Conservation (phyloP, 129 eudicot species). For the Ambrosia artemisiifolia region DNA sequence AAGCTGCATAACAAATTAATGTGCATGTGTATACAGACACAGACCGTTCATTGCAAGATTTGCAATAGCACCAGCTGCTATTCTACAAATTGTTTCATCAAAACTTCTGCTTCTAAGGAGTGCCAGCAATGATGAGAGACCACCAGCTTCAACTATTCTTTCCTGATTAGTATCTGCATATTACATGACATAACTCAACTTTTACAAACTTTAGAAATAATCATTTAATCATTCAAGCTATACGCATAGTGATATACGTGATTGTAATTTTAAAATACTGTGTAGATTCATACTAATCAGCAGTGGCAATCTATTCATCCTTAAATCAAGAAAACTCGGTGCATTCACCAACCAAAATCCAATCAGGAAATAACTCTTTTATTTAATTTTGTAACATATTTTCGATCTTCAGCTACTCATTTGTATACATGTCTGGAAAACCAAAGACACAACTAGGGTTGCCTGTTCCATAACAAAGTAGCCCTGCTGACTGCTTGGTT, state of each 20-base stretch:
- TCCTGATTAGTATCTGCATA: conserved; percentile 86
- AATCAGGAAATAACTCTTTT: not conserved
- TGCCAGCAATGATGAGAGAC: conserved; percentile 81
- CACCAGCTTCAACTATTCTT: conserved; percentile 97
- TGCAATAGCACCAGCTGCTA: conserved; percentile 99
- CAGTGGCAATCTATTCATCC: conserved; percentile 1
- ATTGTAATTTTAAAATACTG: not conserved
- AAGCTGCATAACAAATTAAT: not conserved
- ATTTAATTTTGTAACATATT: too few species aligned
- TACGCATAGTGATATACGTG: not conserved
- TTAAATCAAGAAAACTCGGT: not conserved
- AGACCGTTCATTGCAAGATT: conserved; percentile 99
- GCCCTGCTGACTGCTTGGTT: not conserved
- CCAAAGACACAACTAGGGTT: too few species aligned
- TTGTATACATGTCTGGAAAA: too few species aligned
- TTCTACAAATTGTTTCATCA: conserved; percentile 95
- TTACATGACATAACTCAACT: conserved; percentile 18
- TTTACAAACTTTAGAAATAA: not conserved
- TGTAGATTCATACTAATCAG: not conserved
- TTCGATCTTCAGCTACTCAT: too few species aligned
- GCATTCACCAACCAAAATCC: not conserved
- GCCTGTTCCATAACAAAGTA: not conserved
- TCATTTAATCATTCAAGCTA: not conserved
- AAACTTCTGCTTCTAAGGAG: conserved; percentile 78
- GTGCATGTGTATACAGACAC: not conserved